These are phyloP conservation scores for Wickerhamomyces canadensis DNA, from an alignment of 805 yeast genomes.

Conservation along the genomic window DNA sequence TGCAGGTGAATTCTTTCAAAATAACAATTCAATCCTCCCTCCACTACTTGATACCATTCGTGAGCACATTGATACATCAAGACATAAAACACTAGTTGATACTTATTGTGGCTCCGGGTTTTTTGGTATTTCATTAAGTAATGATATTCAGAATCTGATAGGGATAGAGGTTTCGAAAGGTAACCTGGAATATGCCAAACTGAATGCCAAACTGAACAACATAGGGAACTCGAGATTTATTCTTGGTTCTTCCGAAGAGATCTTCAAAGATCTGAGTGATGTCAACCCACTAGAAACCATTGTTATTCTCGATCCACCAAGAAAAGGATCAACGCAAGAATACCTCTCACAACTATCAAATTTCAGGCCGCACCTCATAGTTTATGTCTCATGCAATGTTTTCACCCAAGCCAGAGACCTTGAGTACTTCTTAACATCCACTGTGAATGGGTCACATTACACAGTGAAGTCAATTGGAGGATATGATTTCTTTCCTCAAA, in stretches of 20 bases:
- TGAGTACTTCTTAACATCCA: conserved; percentile 65
- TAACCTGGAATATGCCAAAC: conserved; percentile 77
- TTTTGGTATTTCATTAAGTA: conserved; percentile 77
- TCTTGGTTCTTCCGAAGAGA: conserved; percentile 86
- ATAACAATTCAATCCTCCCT: conserved; percentile 88
- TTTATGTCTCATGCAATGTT: conserved; percentile 92
- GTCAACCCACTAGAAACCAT: conserved; percentile 65
- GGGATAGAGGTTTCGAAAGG: conserved; percentile 95
- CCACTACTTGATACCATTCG: conserved; percentile 73
- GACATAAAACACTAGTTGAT: conserved; percentile 68
- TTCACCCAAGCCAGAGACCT: conserved; percentile 97
- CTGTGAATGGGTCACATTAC: conserved; percentile 56
- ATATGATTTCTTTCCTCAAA: conserved; percentile 93
- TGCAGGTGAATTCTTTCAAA: conserved; percentile 96
- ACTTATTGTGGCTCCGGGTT: conserved; percentile 96
- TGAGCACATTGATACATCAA: conserved; percentile 45
- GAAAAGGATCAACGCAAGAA: conserved; percentile 89
- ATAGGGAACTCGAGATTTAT: conserved; percentile 73
- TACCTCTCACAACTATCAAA: conserved; percentile 80
- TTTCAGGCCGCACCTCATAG: conserved; percentile 75
- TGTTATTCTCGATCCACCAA: conserved; percentile 91
- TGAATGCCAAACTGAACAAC: conserved; percentile 69
- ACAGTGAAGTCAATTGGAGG: conserved; percentile 76
- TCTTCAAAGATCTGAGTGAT: conserved; percentile 56
- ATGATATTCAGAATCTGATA: conserved; percentile 65